Evolutionary conservation across 2,329 filamentous ascomycete species (phyloP).

Genomic region (Hymenoscyphus repandus): DNA sequence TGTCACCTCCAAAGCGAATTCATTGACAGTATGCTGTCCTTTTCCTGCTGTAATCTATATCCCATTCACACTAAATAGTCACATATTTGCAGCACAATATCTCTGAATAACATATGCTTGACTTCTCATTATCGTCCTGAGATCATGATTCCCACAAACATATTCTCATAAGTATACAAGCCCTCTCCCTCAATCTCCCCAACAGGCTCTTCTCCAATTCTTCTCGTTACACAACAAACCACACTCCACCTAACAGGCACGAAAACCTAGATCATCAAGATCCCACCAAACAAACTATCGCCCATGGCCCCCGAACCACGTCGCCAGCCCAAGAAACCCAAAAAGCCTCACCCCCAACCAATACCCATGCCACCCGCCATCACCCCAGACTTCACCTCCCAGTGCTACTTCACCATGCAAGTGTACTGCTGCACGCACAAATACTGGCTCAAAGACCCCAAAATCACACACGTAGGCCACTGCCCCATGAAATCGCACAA

Average conservation of each 20-base stretch:
- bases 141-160: too few species aligned
- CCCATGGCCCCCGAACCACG: neutral
- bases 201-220: too few species aligned
- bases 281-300: neutral
- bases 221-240: neutral
- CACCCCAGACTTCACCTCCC: neutral
- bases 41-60: too few species aligned
- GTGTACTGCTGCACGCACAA: conserved; percentile 6
- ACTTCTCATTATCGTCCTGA: too few species aligned
- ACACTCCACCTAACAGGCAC: neutral
- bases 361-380: neutral
- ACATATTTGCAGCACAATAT: too few species aligned
- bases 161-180: too few species aligned
- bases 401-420: neutral
- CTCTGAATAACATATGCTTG: too few species aligned
- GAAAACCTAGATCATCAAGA: neutral
- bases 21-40: too few species aligned
- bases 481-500: conserved; percentile 1
- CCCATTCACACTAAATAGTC: too few species aligned
- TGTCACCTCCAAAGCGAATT: too few species aligned
- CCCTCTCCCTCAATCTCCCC: too few species aligned
- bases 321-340: conserved; percentile 2
- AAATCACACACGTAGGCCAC: conserved; percentile 8
- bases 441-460: conserved; percentile 8
- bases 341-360: neutral